These are phyloP conservation scores for Paecilomyces sp. DNA, from an alignment of 2,329 filamentous ascomycete species.

Conservation along the genomic window DNA sequence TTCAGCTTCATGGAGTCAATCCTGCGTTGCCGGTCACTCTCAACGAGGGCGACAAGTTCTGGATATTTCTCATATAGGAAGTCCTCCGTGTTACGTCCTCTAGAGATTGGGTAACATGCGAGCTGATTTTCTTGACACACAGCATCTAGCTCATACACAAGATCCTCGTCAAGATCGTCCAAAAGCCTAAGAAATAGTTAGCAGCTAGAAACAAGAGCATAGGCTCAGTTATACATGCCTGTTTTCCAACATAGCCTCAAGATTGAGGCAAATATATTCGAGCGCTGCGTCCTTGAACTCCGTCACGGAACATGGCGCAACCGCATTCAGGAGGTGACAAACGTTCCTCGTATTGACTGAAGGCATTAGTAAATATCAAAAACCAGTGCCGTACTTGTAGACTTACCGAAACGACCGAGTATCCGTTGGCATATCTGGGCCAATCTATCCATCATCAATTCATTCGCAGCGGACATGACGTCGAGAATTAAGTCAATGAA, in stretches of 20 bases:
- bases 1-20: conserved; percentile 72
- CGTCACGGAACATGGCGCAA: conserved; percentile 73
- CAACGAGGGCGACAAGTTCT: conserved; percentile 31
- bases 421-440: conserved; percentile 83
- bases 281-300: conserved; percentile 83
- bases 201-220: neutral
- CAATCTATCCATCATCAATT: conserved; percentile 88
- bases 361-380: conserved; percentile 7
- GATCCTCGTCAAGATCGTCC: conserved; percentile 74
- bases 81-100: conserved; percentile 64
- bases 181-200: conserved; percentile 49
- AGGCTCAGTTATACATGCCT: conserved; percentile 40
- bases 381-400: neutral
- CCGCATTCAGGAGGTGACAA: conserved; percentile 73
- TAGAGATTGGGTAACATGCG: conserved; percentile 66
- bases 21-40: conserved; percentile 50
- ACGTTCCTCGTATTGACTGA: conserved; percentile 77
- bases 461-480: conserved; percentile 82
- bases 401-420: conserved; percentile 67
- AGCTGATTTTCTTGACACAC: conserved; percentile 78
- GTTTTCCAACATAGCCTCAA: conserved; percentile 89
- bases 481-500: conserved; percentile 87
- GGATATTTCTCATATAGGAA: conserved; percentile 40
- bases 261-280: conserved; percentile 84
- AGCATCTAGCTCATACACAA: conserved; percentile 73